Evolutionary conservation across 257 asterid species (phyloP), one percentile per base, ranked within the genome.

Genomic region (Lycium ferocissimum): DNA sequence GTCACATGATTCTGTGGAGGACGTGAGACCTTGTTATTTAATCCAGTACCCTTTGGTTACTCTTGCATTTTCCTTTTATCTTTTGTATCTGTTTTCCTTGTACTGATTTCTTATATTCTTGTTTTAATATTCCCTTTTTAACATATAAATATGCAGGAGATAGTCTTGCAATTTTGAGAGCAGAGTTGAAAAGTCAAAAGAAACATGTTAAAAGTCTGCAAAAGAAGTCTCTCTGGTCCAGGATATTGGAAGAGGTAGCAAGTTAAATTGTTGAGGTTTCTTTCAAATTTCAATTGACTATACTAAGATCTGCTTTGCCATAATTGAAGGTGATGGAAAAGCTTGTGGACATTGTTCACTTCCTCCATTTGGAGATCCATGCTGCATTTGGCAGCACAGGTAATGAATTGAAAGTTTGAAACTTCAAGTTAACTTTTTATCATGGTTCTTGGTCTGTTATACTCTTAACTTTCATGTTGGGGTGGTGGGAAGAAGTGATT

Each of bases 151-250:
- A 26, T 33, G 82, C 82, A 96, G 99, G 97, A 45, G 98, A 94
- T 85, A 88, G 96, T 92, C 95, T 93, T 37, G 87, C 98, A 49
- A 87, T 95, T 87, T 87, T 96, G 87, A 93, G 95, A 71, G 97
- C 97, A 20, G 98, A 96, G 88, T 87, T 96, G 89, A 96, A 95
- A 92, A 95, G 95, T 86, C 99, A 95, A 88, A 93, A 87, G 93
- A 96, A 95, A 87, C 97, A 93, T 83, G 99, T 96, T 80, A 90
- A 94, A 75, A 92, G 90, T 84, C 89, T 95, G 89, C 86, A 96
- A 87, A 96, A 94, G 90, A 95, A 94, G 90, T 95, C 99, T 17
- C 89, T 96, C 53, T 96, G 99, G 99, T 95, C 98, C 62, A 96
- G 86, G 92, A 92, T 93, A 87, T 92, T 96, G 94, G 99, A 95